Percentiles rank a stretch among this genome's conserved stretches.
Evolutionary conservation across 345 rosid species (phyloP).

Genomic region (Atalantia buxifolia): DNA sequence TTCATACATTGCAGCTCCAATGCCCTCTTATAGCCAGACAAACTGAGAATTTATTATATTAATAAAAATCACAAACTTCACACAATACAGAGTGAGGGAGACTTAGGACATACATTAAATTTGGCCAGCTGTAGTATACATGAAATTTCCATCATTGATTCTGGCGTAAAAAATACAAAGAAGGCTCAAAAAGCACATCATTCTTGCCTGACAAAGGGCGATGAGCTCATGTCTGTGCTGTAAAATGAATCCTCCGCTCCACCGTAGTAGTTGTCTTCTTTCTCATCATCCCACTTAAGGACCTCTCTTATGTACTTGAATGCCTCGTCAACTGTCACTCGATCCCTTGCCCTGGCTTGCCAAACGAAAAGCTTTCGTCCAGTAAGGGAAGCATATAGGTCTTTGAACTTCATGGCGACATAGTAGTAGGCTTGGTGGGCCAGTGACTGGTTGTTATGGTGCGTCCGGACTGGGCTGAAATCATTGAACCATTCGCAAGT

Average conservation of each 20-base stretch:
- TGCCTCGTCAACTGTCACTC: slow-evolving; percentile 67
- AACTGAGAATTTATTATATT: neutral
- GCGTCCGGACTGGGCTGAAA: slow-evolving; percentile 70
- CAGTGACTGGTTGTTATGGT: slow-evolving; percentile 59
- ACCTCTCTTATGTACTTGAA: slow-evolving; percentile 92
- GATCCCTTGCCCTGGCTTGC: slow-evolving; percentile 86
- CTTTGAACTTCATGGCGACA: slow-evolving; percentile 91
- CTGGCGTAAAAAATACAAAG: neutral
- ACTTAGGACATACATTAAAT: neutral
- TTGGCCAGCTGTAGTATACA: neutral
- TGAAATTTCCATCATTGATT: neutral
- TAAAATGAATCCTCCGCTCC: slow-evolving; percentile 84
- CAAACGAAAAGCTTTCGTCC: slow-evolving; percentile 89
- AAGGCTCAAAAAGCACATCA: slow-evolving; percentile 11
- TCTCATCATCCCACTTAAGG: slow-evolving; percentile 96
- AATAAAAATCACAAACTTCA: neutral
- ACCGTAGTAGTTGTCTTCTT: slow-evolving; percentile 67
- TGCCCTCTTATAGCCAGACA: too few relatives aligned
- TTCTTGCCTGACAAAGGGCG: slow-evolving; percentile 59
- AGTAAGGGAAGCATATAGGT: slow-evolving; percentile 68
- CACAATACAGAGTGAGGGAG: neutral
- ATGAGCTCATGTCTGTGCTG: slow-evolving; percentile 92
- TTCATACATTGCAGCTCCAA: too few relatives aligned
- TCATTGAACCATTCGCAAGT: slow-evolving; percentile 86
- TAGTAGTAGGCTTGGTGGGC: slow-evolving; percentile 96